phyloP scores from a whole-genome alignment of 2,329 filamentous ascomycete genomes.

The Sporothrix pallida region DNA sequence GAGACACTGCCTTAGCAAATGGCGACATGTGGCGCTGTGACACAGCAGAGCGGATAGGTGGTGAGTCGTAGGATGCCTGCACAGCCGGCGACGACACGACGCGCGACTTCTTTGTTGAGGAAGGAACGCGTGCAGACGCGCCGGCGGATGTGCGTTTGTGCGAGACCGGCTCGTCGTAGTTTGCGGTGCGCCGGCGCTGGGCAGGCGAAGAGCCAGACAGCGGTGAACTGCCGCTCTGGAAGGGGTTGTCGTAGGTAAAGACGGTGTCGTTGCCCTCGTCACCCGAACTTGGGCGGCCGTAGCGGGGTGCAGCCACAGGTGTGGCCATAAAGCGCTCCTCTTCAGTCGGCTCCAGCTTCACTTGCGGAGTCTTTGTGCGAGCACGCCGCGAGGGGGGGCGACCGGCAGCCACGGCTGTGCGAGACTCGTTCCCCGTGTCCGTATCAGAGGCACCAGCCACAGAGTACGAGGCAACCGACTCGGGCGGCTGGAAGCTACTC shows the following conservation, averaged over 20 bases:
- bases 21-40: conserved; percentile 27
- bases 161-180: conserved; percentile 9
- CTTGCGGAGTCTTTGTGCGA: conserved; percentile 59
- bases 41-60: not conserved
- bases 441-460: conserved; percentile 51
- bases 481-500: conserved; percentile 56
- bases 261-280: conserved; percentile 61
- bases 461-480: not conserved
- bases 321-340: conserved; percentile 51
- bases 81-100: conserved; percentile 31
- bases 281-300: conserved; percentile 47
- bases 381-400: conserved; percentile 54
- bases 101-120: conserved; percentile 27
- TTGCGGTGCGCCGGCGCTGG: conserved; percentile 31
- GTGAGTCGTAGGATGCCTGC: conserved; percentile 27
- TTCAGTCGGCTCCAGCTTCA: conserved; percentile 62
- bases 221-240: conserved; percentile 83
- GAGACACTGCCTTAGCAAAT: conserved; percentile 23
- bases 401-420: conserved; percentile 48
- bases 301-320: conserved; percentile 53
- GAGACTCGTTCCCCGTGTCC: conserved; percentile 60
- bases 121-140: conserved; percentile 4
- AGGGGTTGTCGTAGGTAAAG: conserved; percentile 90
- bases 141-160: conserved; percentile 11
- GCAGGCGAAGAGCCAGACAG: conserved; percentile 45